Evolutionary conservation across 768 basidiomycete species (phyloP).

Genomic region (Bullera alba): DNA sequence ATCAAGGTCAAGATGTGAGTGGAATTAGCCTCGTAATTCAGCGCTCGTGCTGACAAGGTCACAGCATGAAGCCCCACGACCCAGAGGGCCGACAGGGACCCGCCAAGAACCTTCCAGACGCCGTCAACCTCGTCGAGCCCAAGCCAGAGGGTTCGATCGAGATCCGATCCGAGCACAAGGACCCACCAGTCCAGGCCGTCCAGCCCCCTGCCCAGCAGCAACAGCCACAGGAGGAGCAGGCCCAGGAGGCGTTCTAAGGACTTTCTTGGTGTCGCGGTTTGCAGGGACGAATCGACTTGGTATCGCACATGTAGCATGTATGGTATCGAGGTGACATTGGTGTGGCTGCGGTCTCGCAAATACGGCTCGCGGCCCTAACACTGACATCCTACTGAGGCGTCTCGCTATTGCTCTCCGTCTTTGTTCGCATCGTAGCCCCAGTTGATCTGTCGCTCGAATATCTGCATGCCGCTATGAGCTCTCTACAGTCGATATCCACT

Average conservation of each 20-base stretch:
- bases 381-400: too few species aligned
- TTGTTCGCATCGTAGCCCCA: too few species aligned
- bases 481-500: too few species aligned
- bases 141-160: slow-evolving; percentile 83
- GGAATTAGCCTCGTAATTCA: background rate
- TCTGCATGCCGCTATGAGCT: too few species aligned
- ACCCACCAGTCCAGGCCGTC: slow-evolving; percentile 46
- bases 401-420: too few species aligned
- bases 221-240: slow-evolving; percentile 13
- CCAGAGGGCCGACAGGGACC: slow-evolving; percentile 85
- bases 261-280: too few species aligned
- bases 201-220: slow-evolving; percentile 14
- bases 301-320: too few species aligned
- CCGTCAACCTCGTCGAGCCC: slow-evolving; percentile 80
- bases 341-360: too few species aligned
- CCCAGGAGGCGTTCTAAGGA: slow-evolving; percentile 9
- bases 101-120: slow-evolving; percentile 88
- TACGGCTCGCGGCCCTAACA: too few species aligned
- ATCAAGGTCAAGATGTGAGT: slow-evolving; percentile 99
- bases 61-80: slow-evolving; percentile 93
- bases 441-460: too few species aligned
- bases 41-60: slow-evolving; percentile 8
- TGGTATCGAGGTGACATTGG: too few species aligned
- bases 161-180: slow-evolving; percentile 82
- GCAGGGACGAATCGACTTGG: too few species aligned